These are phyloP conservation scores for Clavaria fumosa DNA, from an alignment of 768 basidiomycete genomes.

Conservation along the genomic window DNA sequence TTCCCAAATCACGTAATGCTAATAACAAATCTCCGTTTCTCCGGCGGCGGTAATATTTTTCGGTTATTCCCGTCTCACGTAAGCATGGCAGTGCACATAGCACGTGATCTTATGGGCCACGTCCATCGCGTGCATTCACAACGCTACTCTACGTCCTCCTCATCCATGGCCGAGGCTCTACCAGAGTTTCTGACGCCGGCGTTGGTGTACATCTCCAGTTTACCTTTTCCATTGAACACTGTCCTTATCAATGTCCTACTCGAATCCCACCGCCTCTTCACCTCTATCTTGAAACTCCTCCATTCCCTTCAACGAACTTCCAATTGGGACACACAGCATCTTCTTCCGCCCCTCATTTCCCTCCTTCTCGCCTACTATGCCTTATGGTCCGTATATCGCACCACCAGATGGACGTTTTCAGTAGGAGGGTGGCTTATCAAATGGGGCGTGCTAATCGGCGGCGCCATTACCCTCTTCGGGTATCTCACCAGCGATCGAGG, in stretches of 20 bases:
- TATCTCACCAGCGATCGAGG: slow-evolving; percentile 33
- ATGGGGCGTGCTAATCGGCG: slow-evolving; percentile 51
- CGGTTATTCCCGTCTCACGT: too few relatives aligned
- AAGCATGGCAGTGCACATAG: too few relatives aligned
- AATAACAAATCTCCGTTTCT: too few relatives aligned
- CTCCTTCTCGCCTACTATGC: slow-evolving; percentile 62
- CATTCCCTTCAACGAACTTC: slow-evolving; percentile 34
- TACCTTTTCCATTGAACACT: slow-evolving; percentile 42
- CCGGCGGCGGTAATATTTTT: too few relatives aligned
- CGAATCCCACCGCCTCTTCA: slow-evolving; percentile 33
- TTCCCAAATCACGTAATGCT: too few relatives aligned
- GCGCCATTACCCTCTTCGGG: slow-evolving; percentile 35
- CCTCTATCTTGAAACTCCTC: slow-evolving; percentile 33
- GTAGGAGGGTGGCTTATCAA: slow-evolving; percentile 56
- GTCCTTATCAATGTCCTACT: slow-evolving; percentile 36
- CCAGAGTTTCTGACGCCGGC: slow-evolving; percentile 38
- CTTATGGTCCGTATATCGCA: slow-evolving; percentile 63
- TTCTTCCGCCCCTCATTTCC: slow-evolving; percentile 62
- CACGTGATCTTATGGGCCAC: too few relatives aligned
- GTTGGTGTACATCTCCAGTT: slow-evolving; percentile 36
- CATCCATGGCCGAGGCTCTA: slow-evolving; percentile 15
- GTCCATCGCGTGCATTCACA: too few relatives aligned
- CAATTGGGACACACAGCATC: slow-evolving; percentile 50
- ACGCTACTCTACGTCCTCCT: too few relatives aligned
- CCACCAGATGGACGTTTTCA: slow-evolving; percentile 59